These are phyloP conservation scores for Strigomonas galati DNA, from an alignment of 208 protist species.

Conservation along the genomic window DNA sequence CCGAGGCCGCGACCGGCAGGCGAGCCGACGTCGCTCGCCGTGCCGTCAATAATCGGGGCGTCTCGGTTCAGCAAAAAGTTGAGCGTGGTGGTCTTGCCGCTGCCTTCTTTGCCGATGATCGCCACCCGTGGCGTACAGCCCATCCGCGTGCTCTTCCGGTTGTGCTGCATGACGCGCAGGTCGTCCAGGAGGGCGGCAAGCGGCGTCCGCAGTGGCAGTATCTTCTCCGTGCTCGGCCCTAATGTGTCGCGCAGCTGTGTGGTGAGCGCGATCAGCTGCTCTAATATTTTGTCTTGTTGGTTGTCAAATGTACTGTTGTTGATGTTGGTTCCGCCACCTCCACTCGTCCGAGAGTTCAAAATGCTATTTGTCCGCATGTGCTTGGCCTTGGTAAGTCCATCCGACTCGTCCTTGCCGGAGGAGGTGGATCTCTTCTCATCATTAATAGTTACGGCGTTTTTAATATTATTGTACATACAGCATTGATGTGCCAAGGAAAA, in stretches of 20 bases:
- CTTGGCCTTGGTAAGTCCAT: background rate
- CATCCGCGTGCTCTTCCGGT: background rate
- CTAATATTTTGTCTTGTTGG: background rate
- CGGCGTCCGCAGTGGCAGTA: constrained; percentile 32
- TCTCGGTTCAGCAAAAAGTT: constrained; percentile 15
- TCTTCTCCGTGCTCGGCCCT: constrained; percentile 52
- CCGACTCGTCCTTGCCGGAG: background rate
- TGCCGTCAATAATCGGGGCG: background rate
- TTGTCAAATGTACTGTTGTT: background rate
- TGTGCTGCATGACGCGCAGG: constrained; percentile 20
- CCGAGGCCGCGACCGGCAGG: background rate
- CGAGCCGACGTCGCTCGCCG: background rate
- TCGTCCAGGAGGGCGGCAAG: constrained; percentile 38
- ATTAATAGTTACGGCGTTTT: background rate
- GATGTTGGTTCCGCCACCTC: background rate
- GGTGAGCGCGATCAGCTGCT: constrained; percentile 22
- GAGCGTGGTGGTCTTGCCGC: constrained; percentile 9
- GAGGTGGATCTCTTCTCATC: background rate
- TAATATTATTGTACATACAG: background rate
- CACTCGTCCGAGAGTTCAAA: background rate
- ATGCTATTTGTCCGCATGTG: background rate
- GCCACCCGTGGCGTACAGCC: constrained; percentile 5
- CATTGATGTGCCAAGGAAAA: background rate
- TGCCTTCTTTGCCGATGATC: constrained; percentile 1
- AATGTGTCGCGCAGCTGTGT: constrained; percentile 23